Conservation (phyloP, 2,329 filamentous ascomycete species). For the Neonectria faginata region DNA sequence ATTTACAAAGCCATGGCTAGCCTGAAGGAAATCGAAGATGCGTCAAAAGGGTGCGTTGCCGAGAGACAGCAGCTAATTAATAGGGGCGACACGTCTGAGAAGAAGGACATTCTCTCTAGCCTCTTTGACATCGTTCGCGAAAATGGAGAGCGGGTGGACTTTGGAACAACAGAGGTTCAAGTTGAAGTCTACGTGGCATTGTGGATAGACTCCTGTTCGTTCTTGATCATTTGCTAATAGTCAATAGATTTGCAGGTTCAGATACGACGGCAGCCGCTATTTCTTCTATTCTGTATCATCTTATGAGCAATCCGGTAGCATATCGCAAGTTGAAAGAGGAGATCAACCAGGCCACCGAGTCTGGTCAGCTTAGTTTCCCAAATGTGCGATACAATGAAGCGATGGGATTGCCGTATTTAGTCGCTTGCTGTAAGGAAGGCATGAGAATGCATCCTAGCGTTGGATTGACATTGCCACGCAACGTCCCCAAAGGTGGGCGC, state of each 20-base stretch:
- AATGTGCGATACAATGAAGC: constrained; percentile 5
- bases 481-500: background rate
- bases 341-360: background rate
- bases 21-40: background rate
- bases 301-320: background rate
- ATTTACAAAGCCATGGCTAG: background rate
- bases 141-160: constrained; percentile 1
- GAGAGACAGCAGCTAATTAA: background rate
- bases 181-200: background rate
- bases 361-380: background rate
- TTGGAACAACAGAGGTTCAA: constrained; percentile 4
- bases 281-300: constrained; percentile 2
- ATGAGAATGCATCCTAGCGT: constrained; percentile 22
- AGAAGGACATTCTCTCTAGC: constrained; percentile 6
- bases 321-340: constrained; percentile 6
- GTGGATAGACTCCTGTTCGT: background rate
- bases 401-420: constrained; percentile 6
- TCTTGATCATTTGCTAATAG: background rate
- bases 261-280: constrained; percentile 3
- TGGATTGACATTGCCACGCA: constrained; percentile 1
- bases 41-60: background rate
- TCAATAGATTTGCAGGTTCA: background rate
- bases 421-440: constrained; percentile 13
- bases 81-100: background rate
- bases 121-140: background rate